phyloP scores from a whole-genome alignment of 768 basidiomycete genomes.

The Hemileccinum impolitum region DNA sequence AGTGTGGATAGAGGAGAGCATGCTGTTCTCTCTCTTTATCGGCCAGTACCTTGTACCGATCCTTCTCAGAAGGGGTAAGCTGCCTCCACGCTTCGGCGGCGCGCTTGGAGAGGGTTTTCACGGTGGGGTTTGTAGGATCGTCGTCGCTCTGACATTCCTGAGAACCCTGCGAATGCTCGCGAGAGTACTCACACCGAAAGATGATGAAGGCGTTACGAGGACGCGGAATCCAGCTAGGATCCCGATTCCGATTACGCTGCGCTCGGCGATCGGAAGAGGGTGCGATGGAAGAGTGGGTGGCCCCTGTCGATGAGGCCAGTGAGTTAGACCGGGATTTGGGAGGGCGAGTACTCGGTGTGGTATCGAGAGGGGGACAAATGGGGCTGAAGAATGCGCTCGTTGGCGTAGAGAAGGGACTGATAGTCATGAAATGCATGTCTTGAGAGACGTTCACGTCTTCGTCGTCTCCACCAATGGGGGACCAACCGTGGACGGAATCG shows the following conservation, averaged over 20 bases:
- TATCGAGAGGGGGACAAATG: slow-evolving; percentile 15
- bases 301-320: not conserved
- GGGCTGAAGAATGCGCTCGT: slow-evolving; percentile 7
- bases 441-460: slow-evolving; percentile 26
- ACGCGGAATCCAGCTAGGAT: slow-evolving; percentile 61
- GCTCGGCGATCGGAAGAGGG: slow-evolving; percentile 40
- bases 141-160: slow-evolving; percentile 35
- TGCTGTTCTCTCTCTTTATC: slow-evolving; percentile 56
- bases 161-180: slow-evolving; percentile 36
- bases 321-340: not conserved
- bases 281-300: slow-evolving; percentile 14
- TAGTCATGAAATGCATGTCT: slow-evolving; percentile 8
- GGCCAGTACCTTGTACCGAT: slow-evolving; percentile 51
- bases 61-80: slow-evolving; percentile 45
- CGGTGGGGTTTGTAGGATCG: slow-evolving; percentile 20
- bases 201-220: slow-evolving; percentile 72
- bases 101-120: slow-evolving; percentile 68
- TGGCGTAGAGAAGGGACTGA: slow-evolving; percentile 2
- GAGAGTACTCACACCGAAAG: slow-evolving; percentile 65
- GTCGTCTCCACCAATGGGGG: slow-evolving; percentile 26
- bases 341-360: not conserved
- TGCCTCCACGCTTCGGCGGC: slow-evolving; percentile 74
- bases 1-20: slow-evolving; percentile 54
- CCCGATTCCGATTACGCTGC: slow-evolving; percentile 38
- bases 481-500: slow-evolving; percentile 24